phyloP scores from a whole-genome alignment of 768 basidiomycete genomes.

The Ramaria rubella region DNA sequence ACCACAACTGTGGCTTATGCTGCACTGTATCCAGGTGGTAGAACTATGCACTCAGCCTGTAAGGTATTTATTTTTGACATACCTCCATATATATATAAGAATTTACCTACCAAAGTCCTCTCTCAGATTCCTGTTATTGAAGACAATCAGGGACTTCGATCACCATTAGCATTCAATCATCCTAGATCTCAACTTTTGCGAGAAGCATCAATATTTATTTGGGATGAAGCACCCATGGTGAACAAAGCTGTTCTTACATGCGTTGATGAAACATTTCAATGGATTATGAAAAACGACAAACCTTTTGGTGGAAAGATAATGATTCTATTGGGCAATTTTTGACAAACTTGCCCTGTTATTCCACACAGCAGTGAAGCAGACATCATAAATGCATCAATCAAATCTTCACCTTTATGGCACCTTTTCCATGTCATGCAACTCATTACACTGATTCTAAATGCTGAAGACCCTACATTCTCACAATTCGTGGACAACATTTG shows the following conservation, averaged over 20 bases:
- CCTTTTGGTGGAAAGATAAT: too few relatives aligned
- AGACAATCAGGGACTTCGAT: constrained; percentile 25
- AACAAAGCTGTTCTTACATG: too few relatives aligned
- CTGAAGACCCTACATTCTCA: too few relatives aligned
- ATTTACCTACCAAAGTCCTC: background rate
- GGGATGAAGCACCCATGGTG: constrained; percentile 29
- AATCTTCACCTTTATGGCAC: too few relatives aligned
- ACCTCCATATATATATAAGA: background rate
- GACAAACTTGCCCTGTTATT: constrained; percentile 36
- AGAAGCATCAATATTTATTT: constrained; percentile 27
- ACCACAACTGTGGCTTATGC: constrained; percentile 36
- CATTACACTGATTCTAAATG: too few relatives aligned
- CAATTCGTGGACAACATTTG: too few relatives aligned
- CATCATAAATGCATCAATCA: too few relatives aligned
- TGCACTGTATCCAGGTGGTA: constrained; percentile 32
- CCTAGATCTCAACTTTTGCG: constrained; percentile 30
- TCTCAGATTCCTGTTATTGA: constrained; percentile 31
- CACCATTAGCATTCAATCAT: constrained; percentile 24
- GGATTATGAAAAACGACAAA: too few relatives aligned
- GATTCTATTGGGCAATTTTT: too few relatives aligned
- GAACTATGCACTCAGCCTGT: constrained; percentile 34
- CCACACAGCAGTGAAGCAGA: too few relatives aligned
- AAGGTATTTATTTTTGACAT: constrained; percentile 24
- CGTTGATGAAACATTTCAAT: too few relatives aligned
- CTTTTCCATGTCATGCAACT: too few relatives aligned